A percentile compares a stretch with the other conserved stretches of the same genome.
phyloP scores from a whole-genome alignment of 2,329 filamentous ascomycete species.

The Arthrobotrys conoides region DNA sequence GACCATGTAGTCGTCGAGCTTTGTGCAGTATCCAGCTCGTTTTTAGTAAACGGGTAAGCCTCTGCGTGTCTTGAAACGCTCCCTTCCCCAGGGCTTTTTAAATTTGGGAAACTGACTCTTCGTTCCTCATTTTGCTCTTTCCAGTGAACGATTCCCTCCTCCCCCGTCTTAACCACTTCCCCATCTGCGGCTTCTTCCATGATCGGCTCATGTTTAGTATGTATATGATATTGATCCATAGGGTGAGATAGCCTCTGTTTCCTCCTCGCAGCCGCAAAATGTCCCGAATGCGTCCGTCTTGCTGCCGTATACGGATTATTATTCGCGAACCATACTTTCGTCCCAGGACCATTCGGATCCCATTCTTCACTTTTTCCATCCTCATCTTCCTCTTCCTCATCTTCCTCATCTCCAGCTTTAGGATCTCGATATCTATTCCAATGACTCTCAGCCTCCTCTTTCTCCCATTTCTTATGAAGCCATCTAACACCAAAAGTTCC shows the following conservation, averaged over 20 bases:
- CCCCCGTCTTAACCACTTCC: background rate
- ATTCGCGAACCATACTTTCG: constrained; percentile 43
- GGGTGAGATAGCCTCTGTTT: constrained; percentile 27
- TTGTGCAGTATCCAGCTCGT: constrained; percentile 20
- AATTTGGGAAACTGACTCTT: constrained; percentile 19
- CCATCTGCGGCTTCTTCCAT: constrained; percentile 38
- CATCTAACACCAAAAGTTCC: constrained; percentile 16
- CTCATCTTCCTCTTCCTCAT: background rate
- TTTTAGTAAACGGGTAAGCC: constrained; percentile 40
- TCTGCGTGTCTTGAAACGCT: constrained; percentile 28
- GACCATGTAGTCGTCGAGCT: constrained; percentile 55
- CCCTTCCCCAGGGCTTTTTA: background rate
- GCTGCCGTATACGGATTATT: constrained; percentile 57
- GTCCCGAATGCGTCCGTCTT: constrained; percentile 50
- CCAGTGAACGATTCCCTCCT: background rate
- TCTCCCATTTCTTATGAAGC: constrained; percentile 31
- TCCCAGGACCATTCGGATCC: constrained; percentile 22
- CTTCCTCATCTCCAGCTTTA: constrained; percentile 14
- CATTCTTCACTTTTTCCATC: constrained; percentile 5
- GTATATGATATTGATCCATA: constrained; percentile 20
- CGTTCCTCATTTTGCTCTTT: constrained; percentile 12
- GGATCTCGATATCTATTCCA: constrained; percentile 49
- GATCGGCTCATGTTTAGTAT: constrained; percentile 37
- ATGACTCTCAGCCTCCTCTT: constrained; percentile 34
- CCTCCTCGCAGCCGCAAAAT: constrained; percentile 47